Conservation (phyloP, 148 eudicot genomes). For the Camellia lanceoleosa region DNA sequence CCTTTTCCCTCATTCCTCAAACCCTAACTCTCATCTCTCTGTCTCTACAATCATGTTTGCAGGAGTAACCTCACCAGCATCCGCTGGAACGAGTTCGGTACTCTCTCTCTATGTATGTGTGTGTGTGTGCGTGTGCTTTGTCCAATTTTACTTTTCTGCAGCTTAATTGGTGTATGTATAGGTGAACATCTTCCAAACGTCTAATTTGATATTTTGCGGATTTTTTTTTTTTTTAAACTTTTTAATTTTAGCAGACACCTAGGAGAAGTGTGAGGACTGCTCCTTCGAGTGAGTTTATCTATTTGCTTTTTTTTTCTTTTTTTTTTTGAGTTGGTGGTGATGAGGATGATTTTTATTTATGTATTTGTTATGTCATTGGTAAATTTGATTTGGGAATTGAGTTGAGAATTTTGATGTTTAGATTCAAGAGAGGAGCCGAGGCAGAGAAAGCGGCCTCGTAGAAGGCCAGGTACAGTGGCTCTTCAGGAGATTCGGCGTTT, state of each 20-base stretch:
- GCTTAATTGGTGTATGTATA: not conserved
- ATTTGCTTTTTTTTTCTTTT: not conserved
- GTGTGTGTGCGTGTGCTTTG: not conserved
- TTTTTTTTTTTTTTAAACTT: not conserved
- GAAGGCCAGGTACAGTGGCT: conserved; percentile 37
- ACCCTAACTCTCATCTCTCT: not conserved
- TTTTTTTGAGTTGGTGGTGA: not conserved
- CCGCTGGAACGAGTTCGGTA: conserved; percentile 15
- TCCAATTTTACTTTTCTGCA: not conserved
- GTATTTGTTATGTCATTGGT: not conserved
- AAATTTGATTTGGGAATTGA: not conserved
- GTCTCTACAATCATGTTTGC: not conserved
- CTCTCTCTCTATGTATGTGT: not conserved
- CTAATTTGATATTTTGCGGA: not conserved
- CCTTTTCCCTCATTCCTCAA: not conserved
- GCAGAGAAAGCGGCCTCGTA: conserved; percentile 17
- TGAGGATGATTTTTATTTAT: not conserved
- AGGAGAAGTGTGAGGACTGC: conserved; percentile 13
- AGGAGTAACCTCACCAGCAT: not conserved
- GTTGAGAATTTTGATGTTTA: conserved; percentile 7
- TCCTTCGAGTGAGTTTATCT: conserved; percentile 17
- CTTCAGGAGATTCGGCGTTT: conserved; percentile 45
- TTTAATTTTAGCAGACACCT: conserved; percentile 5
- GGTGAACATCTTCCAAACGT: not conserved
- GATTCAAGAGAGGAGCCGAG: conserved; percentile 8